A percentile compares a stretch with the other conserved stretches of the same genome.
These are phyloP conservation scores for Pythium catenulatum DNA, from an alignment of 352 stramenopile species.

Conservation along the genomic window DNA sequence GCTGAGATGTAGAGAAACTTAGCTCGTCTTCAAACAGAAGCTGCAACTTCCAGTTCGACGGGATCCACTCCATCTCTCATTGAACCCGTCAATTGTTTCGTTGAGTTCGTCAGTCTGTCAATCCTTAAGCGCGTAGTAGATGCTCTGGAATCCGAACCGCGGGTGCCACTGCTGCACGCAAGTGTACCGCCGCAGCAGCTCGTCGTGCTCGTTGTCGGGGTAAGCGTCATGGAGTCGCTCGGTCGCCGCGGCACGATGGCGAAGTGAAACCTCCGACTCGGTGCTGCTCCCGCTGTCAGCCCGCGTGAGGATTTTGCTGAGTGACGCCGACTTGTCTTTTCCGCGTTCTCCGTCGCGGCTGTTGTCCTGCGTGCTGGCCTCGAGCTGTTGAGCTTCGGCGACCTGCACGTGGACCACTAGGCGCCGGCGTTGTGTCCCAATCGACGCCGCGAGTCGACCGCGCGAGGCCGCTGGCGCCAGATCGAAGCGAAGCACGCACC, in stretches of 20 bases:
- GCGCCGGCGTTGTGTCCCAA: background rate
- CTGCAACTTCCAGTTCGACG: too few relatives aligned
- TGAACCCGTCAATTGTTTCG: too few relatives aligned
- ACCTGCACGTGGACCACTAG: constrained; percentile 12
- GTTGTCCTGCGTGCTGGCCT: too few relatives aligned
- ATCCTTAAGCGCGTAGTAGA: constrained; percentile 18
- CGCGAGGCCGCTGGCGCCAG: background rate
- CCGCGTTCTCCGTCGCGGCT: too few relatives aligned
- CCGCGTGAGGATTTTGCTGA: too few relatives aligned
- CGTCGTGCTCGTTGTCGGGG: background rate
- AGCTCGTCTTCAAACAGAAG: too few relatives aligned
- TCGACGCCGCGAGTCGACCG: background rate
- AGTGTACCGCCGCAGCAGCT: background rate
- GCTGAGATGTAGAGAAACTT: too few relatives aligned
- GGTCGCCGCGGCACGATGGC: background rate
- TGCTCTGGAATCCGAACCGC: constrained; percentile 2
- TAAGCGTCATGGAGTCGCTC: background rate
- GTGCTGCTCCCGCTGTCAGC: background rate
- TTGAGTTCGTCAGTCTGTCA: too few relatives aligned
- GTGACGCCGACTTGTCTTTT: too few relatives aligned
- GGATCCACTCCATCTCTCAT: too few relatives aligned
- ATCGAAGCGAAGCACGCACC: constrained; percentile 3
- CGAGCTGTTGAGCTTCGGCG: background rate
- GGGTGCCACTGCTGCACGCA: background rate
- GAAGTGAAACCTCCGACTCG: background rate